A percentile compares a stretch with the other conserved stretches of the same genome.
Evolutionary conservation across 1,284 basidiomycete species (phyloP).

Genomic region (Trametes pubescens): DNA sequence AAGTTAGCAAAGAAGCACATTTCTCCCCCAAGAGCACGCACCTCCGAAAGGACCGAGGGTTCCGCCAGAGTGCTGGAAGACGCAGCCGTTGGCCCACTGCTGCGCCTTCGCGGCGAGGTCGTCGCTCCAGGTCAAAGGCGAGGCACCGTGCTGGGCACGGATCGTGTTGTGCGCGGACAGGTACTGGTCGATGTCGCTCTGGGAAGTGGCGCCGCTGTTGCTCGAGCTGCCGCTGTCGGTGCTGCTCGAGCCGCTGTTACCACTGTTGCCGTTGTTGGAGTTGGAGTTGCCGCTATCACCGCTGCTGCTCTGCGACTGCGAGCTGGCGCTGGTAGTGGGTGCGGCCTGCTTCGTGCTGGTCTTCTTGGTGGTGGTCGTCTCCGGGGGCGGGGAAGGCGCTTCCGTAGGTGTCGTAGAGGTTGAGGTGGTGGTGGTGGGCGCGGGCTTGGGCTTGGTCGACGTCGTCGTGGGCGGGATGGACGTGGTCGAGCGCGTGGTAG

Average conservation of each 20-base stretch:
- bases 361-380: conserved; percentile 12
- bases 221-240: not conserved
- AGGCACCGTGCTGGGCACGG: conserved; percentile 67
- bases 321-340: conserved; percentile 18
- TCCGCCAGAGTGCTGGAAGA: conserved; percentile 71
- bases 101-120: conserved; percentile 63
- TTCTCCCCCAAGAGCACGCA: conserved; percentile 38
- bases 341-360: conserved; percentile 23
- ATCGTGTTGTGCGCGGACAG: conserved; percentile 65
- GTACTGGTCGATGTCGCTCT: conserved; percentile 49
- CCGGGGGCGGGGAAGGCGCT: conserved; percentile 27
- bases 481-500: conserved; percentile 22
- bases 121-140: conserved; percentile 64
- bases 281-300: conserved; percentile 1
- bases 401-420: conserved; percentile 24
- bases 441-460: conserved; percentile 33
- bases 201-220: conserved; percentile 33
- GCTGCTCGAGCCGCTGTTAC: conserved; percentile 9
- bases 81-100: conserved; percentile 69
- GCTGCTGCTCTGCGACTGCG: conserved; percentile 3
- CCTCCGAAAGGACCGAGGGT: conserved; percentile 67
- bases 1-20: not conserved
- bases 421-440: conserved; percentile 29
- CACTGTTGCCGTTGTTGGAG: not conserved
- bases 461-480: conserved; percentile 23